Percentiles rank a stretch among this genome's conserved stretches.
Evolutionary conservation across 2,329 filamentous ascomycete species (phyloP).

Genomic region (Penicillium sp.): DNA sequence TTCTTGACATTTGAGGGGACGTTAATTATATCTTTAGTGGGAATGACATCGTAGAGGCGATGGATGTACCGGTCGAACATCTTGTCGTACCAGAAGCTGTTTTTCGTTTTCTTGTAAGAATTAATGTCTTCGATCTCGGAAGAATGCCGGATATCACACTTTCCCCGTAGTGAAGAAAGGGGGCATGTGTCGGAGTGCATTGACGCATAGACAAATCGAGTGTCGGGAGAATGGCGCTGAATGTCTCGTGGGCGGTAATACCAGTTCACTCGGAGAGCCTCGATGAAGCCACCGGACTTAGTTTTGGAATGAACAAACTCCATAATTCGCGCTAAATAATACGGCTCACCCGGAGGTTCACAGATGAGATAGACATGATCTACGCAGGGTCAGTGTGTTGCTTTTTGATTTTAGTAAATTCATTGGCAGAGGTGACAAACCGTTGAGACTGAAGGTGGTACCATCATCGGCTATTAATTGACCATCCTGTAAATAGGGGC

Average conservation of each 20-base stretch:
- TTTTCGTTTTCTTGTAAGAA: slow-evolving; percentile 77
- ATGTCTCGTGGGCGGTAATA: slow-evolving; percentile 97
- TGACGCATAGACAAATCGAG: slow-evolving; percentile 86
- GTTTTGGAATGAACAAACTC: slow-evolving; percentile 88
- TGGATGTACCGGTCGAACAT: slow-evolving; percentile 98
- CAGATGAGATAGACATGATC: slow-evolving; percentile 94
- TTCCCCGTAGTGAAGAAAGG: slow-evolving; percentile 86
- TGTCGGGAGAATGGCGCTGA: slow-evolving; percentile 86
- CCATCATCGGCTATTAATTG: slow-evolving; percentile 89
- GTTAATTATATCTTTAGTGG: slow-evolving; percentile 89
- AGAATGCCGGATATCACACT: slow-evolving; percentile 86
- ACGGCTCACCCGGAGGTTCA: slow-evolving; percentile 95
- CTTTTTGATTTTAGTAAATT: slow-evolving; percentile 1
- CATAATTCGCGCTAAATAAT: slow-evolving; percentile 97
- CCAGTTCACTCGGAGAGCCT: slow-evolving; percentile 93
- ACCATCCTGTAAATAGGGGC: slow-evolving; percentile 69
- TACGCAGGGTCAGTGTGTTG: slow-evolving; percentile 34
- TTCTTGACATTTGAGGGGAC: slow-evolving; percentile 94
- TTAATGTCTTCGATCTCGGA: slow-evolving; percentile 82
- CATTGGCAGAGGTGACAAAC: slow-evolving; percentile 56
- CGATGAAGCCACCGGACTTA: slow-evolving; percentile 70
- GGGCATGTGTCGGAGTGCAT: slow-evolving; percentile 99
- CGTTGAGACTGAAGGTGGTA: slow-evolving; percentile 78
- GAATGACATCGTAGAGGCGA: slow-evolving; percentile 95
- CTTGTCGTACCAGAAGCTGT: slow-evolving; percentile 96